Conservation (phyloP, 1,139 yeast genomes). For the Yamadazyma oceani region DNA sequence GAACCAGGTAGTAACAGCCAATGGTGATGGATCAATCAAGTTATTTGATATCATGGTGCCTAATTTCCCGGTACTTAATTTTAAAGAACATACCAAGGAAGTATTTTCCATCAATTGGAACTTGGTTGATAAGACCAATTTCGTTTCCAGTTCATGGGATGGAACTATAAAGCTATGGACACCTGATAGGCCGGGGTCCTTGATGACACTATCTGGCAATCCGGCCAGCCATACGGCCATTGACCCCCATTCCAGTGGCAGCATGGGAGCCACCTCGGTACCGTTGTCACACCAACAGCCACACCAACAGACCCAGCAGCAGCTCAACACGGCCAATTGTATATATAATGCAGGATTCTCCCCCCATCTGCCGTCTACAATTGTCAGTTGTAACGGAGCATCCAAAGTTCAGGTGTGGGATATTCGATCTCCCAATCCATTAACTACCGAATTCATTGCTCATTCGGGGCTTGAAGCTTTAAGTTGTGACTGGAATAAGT, state of each 20-base stretch:
- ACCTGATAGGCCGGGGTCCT: slow-evolving; percentile 58
- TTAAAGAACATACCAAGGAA: slow-evolving; percentile 78
- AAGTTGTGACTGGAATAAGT: slow-evolving; percentile 87
- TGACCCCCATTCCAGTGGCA: slow-evolving; percentile 14
- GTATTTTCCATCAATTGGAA: slow-evolving; percentile 92
- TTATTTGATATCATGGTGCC: slow-evolving; percentile 72
- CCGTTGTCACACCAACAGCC: slow-evolving; percentile 34
- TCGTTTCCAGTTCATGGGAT: slow-evolving; percentile 89
- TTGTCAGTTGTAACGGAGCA: slow-evolving; percentile 78
- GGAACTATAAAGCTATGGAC: slow-evolving; percentile 78
- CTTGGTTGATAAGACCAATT: slow-evolving; percentile 67
- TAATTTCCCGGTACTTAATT: slow-evolving; percentile 72
- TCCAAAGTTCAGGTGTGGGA: slow-evolving; percentile 85
- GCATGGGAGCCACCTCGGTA: slow-evolving; percentile 27
- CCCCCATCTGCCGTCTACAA: slow-evolving; percentile 75
- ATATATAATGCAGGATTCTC: slow-evolving; percentile 81
- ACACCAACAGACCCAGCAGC: slow-evolving; percentile 23
- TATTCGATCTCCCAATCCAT: slow-evolving; percentile 62
- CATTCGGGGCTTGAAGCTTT: slow-evolving; percentile 83
- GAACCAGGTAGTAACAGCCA: slow-evolving; percentile 77
- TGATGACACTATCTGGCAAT: slow-evolving; percentile 53
- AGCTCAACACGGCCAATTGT: slow-evolving; percentile 46
- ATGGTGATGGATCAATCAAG: slow-evolving; percentile 88
- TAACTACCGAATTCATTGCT: slow-evolving; percentile 62
- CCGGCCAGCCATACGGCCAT: slow-evolving; percentile 11